Percentiles rank a stretch among this genome's conserved stretches.
Evolutionary conservation across 139 green algal genomes (phyloP).

Genomic region (Chlorella sorokiniana): DNA sequence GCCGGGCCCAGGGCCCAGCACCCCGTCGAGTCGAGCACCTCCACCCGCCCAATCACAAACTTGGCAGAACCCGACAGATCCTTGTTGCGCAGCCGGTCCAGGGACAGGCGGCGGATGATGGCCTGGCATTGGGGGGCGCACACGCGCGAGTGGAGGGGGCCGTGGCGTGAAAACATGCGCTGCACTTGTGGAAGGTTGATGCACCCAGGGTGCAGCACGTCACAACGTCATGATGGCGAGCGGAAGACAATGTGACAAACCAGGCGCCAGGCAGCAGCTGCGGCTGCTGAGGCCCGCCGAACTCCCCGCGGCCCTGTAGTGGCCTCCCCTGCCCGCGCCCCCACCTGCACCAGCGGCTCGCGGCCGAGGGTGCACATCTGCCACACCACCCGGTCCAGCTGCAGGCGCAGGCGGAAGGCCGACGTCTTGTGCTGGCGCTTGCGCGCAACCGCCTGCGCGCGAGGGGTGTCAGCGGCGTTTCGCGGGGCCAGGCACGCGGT

Average conservation of each 20-base stretch:
- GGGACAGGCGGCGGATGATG: conserved; percentile 33
- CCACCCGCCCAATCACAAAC: conserved; percentile 52
- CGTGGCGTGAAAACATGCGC: neutral
- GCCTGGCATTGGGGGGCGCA: conserved; percentile 7
- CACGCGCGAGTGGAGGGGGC: neutral
- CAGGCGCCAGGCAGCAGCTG: no score
- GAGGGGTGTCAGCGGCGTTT: neutral
- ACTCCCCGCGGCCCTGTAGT: no score
- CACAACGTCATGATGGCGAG: no score
- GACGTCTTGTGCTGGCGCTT: conserved; percentile 40
- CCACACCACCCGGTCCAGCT: conserved; percentile 56
- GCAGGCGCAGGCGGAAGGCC: conserved; percentile 39
- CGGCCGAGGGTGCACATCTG: conserved; percentile 45
- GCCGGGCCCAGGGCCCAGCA: conserved; percentile 37
- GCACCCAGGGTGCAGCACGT: no score
- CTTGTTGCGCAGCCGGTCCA: conserved; percentile 48
- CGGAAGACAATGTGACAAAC: no score
- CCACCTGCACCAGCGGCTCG: conserved; percentile 44
- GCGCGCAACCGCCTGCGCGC: conserved; percentile 30
- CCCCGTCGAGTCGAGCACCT: conserved; percentile 48
- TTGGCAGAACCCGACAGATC: conserved; percentile 58
- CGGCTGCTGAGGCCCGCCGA: no score
- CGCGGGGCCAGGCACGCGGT: neutral
- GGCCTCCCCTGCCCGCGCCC: neutral
- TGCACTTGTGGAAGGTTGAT: no score